A percentile compares a stretch with the other conserved stretches of the same genome.
Evolutionary conservation across 2,329 filamentous ascomycete species (phyloP).

Genomic region (Triangularia verruculosa): DNA sequence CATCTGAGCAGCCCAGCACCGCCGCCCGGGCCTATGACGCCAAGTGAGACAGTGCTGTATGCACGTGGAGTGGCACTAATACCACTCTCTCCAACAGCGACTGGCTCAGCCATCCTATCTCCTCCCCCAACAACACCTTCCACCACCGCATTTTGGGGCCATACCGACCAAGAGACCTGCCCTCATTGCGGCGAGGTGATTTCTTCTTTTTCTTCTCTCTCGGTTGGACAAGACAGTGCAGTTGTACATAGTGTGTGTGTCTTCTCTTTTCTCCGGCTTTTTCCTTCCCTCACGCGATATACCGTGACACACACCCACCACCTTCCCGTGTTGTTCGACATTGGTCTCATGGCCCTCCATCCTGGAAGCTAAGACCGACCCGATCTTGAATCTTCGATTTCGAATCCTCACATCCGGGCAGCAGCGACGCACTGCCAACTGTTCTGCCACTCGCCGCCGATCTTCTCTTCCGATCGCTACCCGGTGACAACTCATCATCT

Average conservation of each 20-base stretch:
- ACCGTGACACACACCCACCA: not conserved
- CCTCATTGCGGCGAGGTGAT: constrained; percentile 10
- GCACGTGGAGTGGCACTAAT: constrained; percentile 16
- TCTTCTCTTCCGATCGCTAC: not conserved
- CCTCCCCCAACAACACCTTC: constrained; percentile 6
- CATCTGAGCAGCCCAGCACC: not conserved
- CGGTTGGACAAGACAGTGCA: not conserved
- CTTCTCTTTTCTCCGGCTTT: not conserved
- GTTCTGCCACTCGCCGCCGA: not conserved
- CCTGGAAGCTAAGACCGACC: not conserved
- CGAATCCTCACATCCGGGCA: not conserved
- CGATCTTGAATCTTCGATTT: not conserved
- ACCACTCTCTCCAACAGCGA: not conserved
- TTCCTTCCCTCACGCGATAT: not conserved
- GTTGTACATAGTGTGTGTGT: not conserved
- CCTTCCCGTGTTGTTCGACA: not conserved
- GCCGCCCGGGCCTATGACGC: constrained; percentile 15
- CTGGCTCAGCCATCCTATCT: not conserved
- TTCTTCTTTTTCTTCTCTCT: not conserved
- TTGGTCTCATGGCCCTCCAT: not conserved
- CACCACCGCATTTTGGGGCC: constrained; percentile 6
- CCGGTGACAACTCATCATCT: not conserved
- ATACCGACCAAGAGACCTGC: not conserved
- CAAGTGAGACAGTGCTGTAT: constrained; percentile 18
- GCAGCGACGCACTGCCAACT: no score